Evolutionary conservation across 1,284 basidiomycete species (phyloP).

Genomic region (Quambalaria eucalypti): DNA sequence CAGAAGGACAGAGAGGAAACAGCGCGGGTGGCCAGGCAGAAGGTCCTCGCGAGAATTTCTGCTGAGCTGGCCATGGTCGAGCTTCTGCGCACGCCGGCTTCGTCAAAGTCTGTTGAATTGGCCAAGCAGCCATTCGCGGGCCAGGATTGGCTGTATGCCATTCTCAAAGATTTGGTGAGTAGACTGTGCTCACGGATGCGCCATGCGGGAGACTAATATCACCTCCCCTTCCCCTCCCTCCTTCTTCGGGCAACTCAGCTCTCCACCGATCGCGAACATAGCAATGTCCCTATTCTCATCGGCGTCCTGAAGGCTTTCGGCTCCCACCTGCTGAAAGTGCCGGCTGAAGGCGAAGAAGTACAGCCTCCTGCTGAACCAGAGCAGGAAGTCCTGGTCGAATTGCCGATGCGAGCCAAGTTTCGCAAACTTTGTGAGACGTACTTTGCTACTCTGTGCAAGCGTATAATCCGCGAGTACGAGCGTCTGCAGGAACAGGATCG

Average conservation of each 20-base stretch:
- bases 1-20: conserved; percentile 90
- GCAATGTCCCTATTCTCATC: conserved; percentile 71
- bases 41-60: conserved; percentile 73
- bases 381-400: neutral
- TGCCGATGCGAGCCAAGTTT: conserved; percentile 66
- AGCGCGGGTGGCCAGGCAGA: conserved; percentile 67
- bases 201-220: neutral
- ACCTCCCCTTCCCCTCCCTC: neutral
- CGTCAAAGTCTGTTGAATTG: too few species aligned
- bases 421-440: conserved; percentile 86
- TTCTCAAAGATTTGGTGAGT: conserved; percentile 57
- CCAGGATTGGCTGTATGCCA: conserved; percentile 56
- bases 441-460: conserved; percentile 81
- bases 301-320: conserved; percentile 77
- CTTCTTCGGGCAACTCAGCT: conserved; percentile 59
- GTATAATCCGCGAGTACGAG: conserved; percentile 82
- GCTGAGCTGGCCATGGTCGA: conserved; percentile 83
- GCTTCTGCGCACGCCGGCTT: conserved; percentile 46
- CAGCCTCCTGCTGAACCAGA: neutral
- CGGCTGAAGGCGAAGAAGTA: neutral
- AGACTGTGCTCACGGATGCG: neutral
- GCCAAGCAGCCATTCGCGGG: conserved; percentile 7
- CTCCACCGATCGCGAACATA: conserved; percentile 73
- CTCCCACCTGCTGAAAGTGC: conserved; percentile 63
- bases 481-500: conserved; percentile 91